Percentiles rank a stretch among this genome's conserved stretches.
These are phyloP conservation scores for Setaria viridis DNA, from an alignment of 202 grass and related monocot genomes.

Conservation along the genomic window DNA sequence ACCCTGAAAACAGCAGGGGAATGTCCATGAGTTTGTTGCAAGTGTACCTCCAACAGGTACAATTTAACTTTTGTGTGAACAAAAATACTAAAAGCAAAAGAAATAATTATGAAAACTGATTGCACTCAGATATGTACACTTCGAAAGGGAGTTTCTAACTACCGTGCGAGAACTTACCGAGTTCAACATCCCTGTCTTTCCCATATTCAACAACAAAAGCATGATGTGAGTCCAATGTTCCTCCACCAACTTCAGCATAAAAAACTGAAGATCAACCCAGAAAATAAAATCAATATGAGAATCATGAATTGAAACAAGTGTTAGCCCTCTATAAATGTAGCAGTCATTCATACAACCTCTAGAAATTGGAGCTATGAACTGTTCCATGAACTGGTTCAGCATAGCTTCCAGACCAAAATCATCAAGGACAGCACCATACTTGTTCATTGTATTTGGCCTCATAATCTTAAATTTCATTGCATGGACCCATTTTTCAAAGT, in stretches of 20 bases:
- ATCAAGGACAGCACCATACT: conserved; percentile 96
- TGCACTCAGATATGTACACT: conserved; percentile 23
- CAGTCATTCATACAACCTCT: conserved; percentile 62
- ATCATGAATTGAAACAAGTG: conserved; percentile 11
- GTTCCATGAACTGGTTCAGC: conserved; percentile 92
- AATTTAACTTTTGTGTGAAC: neutral
- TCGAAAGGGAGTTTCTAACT: conserved; percentile 7
- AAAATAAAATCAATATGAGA: conserved; percentile 40
- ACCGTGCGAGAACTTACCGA: conserved; percentile 57
- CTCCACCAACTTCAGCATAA: conserved; percentile 88
- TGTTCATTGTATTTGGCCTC: conserved; percentile 99
- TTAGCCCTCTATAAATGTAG: conserved; percentile 20
- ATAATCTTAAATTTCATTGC: conserved; percentile 92
- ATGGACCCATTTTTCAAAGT: conserved; percentile 96
- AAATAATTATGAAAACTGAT: neutral
- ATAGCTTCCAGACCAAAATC: conserved; percentile 96
- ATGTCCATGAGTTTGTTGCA: conserved; percentile 6
- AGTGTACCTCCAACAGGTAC: conserved; percentile 15
- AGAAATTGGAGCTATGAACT: conserved; percentile 85
- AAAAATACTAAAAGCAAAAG: neutral
- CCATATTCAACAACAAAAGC: conserved; percentile 98
- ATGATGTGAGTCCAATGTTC: conserved; percentile 89
- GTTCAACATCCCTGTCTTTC: conserved; percentile 91
- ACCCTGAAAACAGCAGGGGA: neutral
- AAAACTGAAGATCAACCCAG: conserved; percentile 69